Percentiles rank a stretch among this genome's conserved stretches.
Evolutionary conservation across 2,329 filamentous ascomycete species (phyloP).

Genomic region (Colletotrichum gigasporum): DNA sequence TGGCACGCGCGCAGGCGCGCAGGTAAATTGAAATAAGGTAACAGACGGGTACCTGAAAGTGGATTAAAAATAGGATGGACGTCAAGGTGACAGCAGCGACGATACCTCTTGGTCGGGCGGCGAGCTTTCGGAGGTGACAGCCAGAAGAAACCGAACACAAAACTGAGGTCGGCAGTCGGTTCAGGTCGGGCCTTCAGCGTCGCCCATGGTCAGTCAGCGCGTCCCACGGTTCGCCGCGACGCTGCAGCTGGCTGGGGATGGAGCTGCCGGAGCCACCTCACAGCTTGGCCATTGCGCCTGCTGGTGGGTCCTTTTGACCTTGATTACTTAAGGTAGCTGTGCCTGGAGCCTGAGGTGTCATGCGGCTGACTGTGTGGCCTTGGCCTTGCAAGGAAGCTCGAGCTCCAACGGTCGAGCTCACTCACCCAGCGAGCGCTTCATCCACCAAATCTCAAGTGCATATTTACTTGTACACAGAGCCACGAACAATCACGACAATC

Average conservation of each 20-base stretch:
- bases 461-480: background rate
- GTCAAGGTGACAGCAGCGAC: too few species aligned
- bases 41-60: too few species aligned
- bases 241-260: slow-evolving; percentile 15
- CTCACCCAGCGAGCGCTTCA: background rate
- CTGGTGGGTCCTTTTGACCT: background rate
- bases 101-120: background rate
- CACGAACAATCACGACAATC: background rate
- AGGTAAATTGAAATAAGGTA: too few species aligned
- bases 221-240: slow-evolving; percentile 30
- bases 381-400: background rate
- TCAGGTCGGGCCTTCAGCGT: slow-evolving; percentile 20
- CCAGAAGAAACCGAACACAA: slow-evolving; percentile 14
- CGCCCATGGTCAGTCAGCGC: slow-evolving; percentile 25
- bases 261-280: slow-evolving; percentile 25
- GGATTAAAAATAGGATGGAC: background rate
- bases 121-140: background rate
- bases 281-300: slow-evolving; percentile 12
- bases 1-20: background rate
- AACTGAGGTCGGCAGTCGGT: slow-evolving; percentile 23
- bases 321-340: slow-evolving; percentile 13
- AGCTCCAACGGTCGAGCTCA: background rate
- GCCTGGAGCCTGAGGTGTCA: slow-evolving; percentile 1
- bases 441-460: background rate
- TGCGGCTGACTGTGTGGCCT: too few species aligned